Conservation (phyloP, 2,329 filamentous ascomycete genomes). For the Dactylonectria estremocensis region DNA sequence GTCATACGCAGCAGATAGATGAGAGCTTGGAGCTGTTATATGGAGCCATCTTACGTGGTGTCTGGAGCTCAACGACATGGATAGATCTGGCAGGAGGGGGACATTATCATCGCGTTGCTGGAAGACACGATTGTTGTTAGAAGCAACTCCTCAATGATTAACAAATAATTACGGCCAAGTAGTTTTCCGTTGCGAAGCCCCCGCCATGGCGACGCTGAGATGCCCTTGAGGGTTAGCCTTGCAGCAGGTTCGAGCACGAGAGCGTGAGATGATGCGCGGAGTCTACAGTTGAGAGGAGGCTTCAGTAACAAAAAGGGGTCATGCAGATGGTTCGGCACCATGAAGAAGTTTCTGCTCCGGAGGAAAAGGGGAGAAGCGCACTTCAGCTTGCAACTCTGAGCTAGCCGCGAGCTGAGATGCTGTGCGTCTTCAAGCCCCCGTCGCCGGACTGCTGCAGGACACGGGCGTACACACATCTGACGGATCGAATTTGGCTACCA, state of each 20-base stretch:
- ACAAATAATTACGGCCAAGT: not conserved
- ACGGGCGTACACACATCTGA: not conserved
- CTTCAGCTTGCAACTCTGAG: not conserved
- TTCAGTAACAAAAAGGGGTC: conserved; percentile 21
- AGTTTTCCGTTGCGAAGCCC: not conserved
- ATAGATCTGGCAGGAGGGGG: conserved; percentile 2
- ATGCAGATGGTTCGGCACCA: conserved; percentile 17
- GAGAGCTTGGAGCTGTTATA: not conserved
- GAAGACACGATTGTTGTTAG: not conserved
- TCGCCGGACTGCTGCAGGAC: conserved; percentile 1
- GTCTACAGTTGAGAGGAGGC: conserved; percentile 14
- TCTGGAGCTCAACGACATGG: not conserved
- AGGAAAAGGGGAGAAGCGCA: conserved; percentile 9
- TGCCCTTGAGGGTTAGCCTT: conserved; percentile 9
- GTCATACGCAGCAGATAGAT: not conserved
- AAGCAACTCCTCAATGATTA: conserved; percentile 7
- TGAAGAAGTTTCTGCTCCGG: not conserved
- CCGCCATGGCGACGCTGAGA: conserved; percentile 13
- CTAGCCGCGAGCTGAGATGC: conserved; percentile 1
- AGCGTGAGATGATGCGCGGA: conserved; percentile 9
- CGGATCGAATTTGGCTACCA: conserved; percentile 2
- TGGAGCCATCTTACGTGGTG: not conserved
- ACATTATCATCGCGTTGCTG: conserved; percentile 8
- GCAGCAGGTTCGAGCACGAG: conserved; percentile 8
- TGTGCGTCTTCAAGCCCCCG: not conserved